Conservation (phyloP, 2,329 filamentous ascomycete species). For the Aspergillus fumigatiaffinis region DNA sequence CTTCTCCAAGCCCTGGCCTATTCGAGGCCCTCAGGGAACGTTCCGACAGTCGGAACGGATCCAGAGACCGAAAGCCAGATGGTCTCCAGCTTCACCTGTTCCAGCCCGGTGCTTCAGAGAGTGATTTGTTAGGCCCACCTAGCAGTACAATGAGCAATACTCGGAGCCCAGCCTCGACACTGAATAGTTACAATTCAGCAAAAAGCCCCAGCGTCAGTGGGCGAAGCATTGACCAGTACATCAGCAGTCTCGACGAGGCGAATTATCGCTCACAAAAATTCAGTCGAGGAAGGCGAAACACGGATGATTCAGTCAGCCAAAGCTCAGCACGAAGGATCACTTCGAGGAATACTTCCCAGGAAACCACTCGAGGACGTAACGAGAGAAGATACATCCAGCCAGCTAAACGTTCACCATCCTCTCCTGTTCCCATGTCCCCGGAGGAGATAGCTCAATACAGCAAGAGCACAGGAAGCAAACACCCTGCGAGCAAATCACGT, state of each 20-base stretch:
- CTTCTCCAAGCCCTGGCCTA: conserved; percentile 64
- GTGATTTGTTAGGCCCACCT: conserved; percentile 49
- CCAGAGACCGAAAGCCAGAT: conserved; percentile 73
- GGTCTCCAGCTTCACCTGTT: conserved; percentile 64
- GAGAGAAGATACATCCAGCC: conserved; percentile 66
- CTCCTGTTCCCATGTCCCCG: conserved; percentile 89
- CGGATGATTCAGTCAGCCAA: conserved; percentile 43
- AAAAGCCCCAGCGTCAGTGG: conserved; percentile 58
- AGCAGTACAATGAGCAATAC: conserved; percentile 47
- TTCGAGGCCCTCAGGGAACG: conserved; percentile 61
- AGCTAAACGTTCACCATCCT: conserved; percentile 83
- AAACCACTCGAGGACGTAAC: conserved; percentile 59
- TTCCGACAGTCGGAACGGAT: conserved; percentile 53
- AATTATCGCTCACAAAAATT: conserved; percentile 57
- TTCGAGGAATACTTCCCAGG: conserved; percentile 62
- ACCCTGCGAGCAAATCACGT: conserved; percentile 40
- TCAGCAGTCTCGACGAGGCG: conserved; percentile 78
- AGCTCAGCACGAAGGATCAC: conserved; percentile 45
- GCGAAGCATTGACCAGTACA: conserved; percentile 75
- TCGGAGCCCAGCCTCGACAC: conserved; percentile 35
- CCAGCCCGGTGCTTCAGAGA: conserved; percentile 50
- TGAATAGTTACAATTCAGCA: conserved; percentile 47
- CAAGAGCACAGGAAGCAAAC: conserved; percentile 44
- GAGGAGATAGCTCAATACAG: conserved; percentile 62
- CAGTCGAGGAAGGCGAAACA: conserved; percentile 51